These are phyloP conservation scores for Penicillium argentinense DNA, from an alignment of 495 filamentous ascomycete genomes.

Conservation along the genomic window DNA sequence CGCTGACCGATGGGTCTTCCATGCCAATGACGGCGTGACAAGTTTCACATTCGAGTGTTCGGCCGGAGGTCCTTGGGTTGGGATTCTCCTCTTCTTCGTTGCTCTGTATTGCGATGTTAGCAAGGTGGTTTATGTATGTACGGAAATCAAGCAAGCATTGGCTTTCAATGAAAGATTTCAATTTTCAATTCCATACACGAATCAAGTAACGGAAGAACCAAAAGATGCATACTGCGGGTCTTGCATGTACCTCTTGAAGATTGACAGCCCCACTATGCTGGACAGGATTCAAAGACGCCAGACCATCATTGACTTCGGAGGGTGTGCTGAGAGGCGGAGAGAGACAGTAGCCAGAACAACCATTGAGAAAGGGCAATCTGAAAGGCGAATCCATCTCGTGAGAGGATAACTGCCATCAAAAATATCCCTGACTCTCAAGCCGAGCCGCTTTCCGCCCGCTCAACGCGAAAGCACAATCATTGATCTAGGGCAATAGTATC, in stretches of 20 bases:
- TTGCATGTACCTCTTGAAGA: conserved; percentile 56
- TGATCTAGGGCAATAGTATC: conserved; percentile 91
- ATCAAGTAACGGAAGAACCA: too few species aligned
- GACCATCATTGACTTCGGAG: conserved; percentile 30
- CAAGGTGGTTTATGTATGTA: neutral
- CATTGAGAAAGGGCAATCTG: conserved; percentile 32
- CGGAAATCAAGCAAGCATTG: too few species aligned
- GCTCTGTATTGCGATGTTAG: conserved; percentile 26
- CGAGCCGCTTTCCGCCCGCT: conserved; percentile 26
- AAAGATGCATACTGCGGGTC: too few species aligned
- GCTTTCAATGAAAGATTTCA: neutral
- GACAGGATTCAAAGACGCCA: conserved; percentile 42
- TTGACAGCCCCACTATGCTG: conserved; percentile 53
- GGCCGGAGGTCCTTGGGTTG: conserved; percentile 1
- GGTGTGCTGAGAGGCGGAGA: conserved; percentile 17
- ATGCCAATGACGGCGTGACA: conserved; percentile 48
- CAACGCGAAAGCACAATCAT: conserved; percentile 20
- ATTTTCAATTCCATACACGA: too few species aligned
- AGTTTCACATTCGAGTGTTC: conserved; percentile 34
- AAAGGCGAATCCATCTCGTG: conserved; percentile 47
- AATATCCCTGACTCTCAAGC: conserved; percentile 10
- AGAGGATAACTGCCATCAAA: conserved; percentile 34
- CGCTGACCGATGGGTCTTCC: conserved; percentile 39
- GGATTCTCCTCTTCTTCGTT: conserved; percentile 13
- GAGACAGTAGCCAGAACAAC: conserved; percentile 13